Evolutionary conservation across 108 stramenopile genomes (phyloP), one percentile per base, ranked within the genome.

Genomic region (Skeletonema marinoi): DNA sequence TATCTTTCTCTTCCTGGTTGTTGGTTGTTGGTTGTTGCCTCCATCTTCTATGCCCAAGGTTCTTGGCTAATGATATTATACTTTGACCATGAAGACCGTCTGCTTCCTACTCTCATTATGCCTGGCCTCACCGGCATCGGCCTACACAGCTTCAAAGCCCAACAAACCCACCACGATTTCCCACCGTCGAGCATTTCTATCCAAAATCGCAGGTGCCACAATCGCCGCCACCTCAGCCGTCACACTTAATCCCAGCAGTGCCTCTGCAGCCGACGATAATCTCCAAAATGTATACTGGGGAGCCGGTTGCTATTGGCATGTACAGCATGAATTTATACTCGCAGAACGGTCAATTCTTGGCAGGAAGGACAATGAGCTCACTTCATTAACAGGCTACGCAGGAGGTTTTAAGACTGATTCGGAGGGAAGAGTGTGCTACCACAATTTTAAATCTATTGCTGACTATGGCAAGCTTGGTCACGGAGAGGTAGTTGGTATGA

Each of bases 251-350:
- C 12, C 60, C 36, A 38, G 25, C 36, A 25, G 4, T 60, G 71
- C 41, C 30, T 19, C 71, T 29, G 71, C 77, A 21, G 75, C 11
- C 1, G 69, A 33, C 16, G 60, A 36, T 11, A 59, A 71, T 10
- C 54, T 78, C 5, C 66, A 68, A 66, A 54, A 84, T 11, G 85
- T 88, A 0, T 91, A 91, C 72, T 91, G 88, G 71, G 90, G 90
- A 14, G 80, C 73, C 9, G 90, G 90, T 16, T 94, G 93, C 78
- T 90, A 88, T 73, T 93, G 90, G 92, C 92, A 93, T 46, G 87
- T 91, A 50, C 92, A 96, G 78, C 96, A 95, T 83, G 96, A 96
- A 77, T 92, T 96, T 62, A 87, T 94, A 6, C 80, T 88, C 41
- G 94, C 93, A 25, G 96, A 97, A 85, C 77, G 82, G 19, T 67